Conservation (phyloP, 2,329 filamentous ascomycete species). For the Onygenales sp. region DNA sequence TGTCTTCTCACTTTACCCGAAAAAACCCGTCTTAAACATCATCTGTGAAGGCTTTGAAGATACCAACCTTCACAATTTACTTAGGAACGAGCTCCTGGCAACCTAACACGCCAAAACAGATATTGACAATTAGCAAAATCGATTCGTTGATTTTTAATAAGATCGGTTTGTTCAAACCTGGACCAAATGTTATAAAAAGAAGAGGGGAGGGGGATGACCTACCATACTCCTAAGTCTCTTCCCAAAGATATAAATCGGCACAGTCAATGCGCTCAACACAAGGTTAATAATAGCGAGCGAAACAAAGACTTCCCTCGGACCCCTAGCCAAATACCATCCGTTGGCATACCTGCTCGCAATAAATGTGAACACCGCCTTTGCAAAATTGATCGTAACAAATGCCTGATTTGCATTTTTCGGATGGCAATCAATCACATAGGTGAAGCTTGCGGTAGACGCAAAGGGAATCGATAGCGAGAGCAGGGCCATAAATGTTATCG, state of each 20-base stretch:
- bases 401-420: slow-evolving; percentile 30
- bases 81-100: neutral
- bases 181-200: too few species aligned
- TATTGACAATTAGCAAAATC: neutral
- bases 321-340: slow-evolving; percentile 18
- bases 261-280: slow-evolving; percentile 11
- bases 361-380: slow-evolving; percentile 30
- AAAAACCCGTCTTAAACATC: neutral
- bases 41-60: neutral
- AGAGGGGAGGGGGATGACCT: slow-evolving; percentile 4
- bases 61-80: neutral
- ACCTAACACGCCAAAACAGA: neutral
- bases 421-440: slow-evolving; percentile 35
- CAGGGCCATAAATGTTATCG: slow-evolving; percentile 27
- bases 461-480: slow-evolving; percentile 30
- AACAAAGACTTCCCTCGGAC: slow-evolving; percentile 14
- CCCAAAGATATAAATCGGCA: slow-evolving; percentile 21
- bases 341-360: slow-evolving; percentile 16
- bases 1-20: neutral
- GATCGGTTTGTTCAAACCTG: neutral
- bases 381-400: slow-evolving; percentile 34
- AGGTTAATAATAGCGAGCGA: slow-evolving; percentile 6
- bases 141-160: neutral
- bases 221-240: slow-evolving; percentile 23
- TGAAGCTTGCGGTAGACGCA: slow-evolving; percentile 27